These are phyloP conservation scores for Mortierella sp. DNA, from an alignment of 371 early-diverging fungal species.

Conservation along the genomic window DNA sequence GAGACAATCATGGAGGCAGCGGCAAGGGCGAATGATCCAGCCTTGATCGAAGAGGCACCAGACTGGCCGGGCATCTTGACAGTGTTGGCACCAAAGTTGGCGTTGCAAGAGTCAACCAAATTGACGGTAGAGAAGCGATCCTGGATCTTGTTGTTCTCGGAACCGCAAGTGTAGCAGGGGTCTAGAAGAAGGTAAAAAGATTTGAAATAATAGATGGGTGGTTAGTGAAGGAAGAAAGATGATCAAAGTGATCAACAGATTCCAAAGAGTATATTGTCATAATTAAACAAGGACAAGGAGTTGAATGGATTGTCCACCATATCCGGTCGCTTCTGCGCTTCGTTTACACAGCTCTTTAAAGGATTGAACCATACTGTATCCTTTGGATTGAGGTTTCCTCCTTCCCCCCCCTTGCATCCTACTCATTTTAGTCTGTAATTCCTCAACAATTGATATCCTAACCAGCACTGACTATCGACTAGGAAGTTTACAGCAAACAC, in stretches of 20 bases:
- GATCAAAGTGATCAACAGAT: not conserved
- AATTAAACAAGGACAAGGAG: not conserved
- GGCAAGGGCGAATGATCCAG: conserved; percentile 32
- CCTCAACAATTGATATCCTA: conserved; percentile 7
- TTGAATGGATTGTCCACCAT: not conserved
- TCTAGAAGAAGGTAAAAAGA: conserved; percentile 10
- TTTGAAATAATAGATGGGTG: not conserved
- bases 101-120: conserved; percentile 46
- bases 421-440: not conserved
- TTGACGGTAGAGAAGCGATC: conserved; percentile 33
- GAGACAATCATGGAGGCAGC: conserved; percentile 39
- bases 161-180: conserved; percentile 47
- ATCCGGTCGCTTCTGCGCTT: not conserved
- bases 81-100: conserved; percentile 40
- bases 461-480: conserved; percentile 4
- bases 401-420: conserved; percentile 2
- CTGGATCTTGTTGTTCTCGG: conserved; percentile 44
- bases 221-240: not conserved
- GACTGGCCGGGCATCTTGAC: conserved; percentile 45
- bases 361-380: not conserved
- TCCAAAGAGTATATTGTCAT: not conserved
- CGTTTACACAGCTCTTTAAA: not conserved
- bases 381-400: not conserved
- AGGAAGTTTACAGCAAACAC: not conserved
- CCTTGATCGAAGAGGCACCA: conserved; percentile 28